Evolutionary conservation across 352 stramenopile species (phyloP), one percentile per base, ranked within the genome.

Genomic region (Blastocystis sp.): DNA sequence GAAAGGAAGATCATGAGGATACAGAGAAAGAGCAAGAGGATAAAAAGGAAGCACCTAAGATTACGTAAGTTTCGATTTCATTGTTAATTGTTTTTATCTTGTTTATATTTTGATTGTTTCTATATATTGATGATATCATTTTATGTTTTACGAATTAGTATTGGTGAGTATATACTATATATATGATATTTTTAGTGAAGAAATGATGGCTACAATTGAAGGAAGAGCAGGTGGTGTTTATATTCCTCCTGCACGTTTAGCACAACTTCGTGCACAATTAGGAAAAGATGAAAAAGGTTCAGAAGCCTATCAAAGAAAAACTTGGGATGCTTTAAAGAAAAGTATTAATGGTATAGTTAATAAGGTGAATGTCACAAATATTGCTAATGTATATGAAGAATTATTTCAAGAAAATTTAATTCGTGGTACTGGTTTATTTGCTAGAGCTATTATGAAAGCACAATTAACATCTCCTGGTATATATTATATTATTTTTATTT

Each of bases 321-420:
- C 79, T 34, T 98, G 91, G 91, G 80, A 94, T 57, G 80, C 83
- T 10, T 76, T 96, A 34, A 78, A 84, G 47, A 94, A 94, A 66
- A 85, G 83, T 33, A 87, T 98, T 68, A 95, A 96, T 71, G 89
- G 91, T 23, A 79, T 93, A 24, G 93, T 97, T 71, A 97, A 97
- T 77, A 93, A 94, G 67, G 70, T 83, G n/a, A 81, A 79, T 65
- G 43, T 72, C 4, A 21, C 47, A 16, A 69, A 69, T 52, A 64
- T 69, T n/a, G 48, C 25, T 2, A 46, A 44, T 25, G 39, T 69
- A 19, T 35, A 67, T 33, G 55, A 55, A 16, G 80, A 94, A 44
- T 72, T 96, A 6, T 95, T 96, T 70, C 72, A 91, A 71, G 81
- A 93, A 30, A 98, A 98, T 70, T 71, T 97, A 0, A 78, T 98